Evolutionary conservation across 2,329 filamentous ascomycete species (phyloP).

Genomic region (Pyricularia sp.): DNA sequence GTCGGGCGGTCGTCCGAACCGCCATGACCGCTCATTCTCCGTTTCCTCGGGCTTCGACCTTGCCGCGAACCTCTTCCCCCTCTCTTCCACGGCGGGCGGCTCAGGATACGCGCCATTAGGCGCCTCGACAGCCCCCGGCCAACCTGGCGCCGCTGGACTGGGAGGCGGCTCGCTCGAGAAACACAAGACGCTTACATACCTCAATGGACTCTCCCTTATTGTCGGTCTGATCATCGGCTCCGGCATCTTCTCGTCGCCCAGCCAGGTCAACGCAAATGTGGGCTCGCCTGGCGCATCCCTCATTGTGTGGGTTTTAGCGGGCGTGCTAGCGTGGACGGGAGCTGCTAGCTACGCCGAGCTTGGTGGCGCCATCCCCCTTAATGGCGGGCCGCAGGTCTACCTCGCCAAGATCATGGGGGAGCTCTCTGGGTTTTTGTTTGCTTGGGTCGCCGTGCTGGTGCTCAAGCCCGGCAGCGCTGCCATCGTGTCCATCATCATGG

Average conservation of each 20-base stretch:
- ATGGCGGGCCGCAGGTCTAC: constrained; percentile 90
- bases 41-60: constrained; percentile 94
- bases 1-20: constrained; percentile 21
- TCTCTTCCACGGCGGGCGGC: constrained; percentile 68
- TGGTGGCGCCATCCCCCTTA: constrained; percentile 89
- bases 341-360: constrained; percentile 92
- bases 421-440: constrained; percentile 85
- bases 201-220: constrained; percentile 87
- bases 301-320: constrained; percentile 85
- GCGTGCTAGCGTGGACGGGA: constrained; percentile 92
- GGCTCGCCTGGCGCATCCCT: constrained; percentile 85
- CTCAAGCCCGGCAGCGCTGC: constrained; percentile 88
- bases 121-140: constrained; percentile 52
- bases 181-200: constrained; percentile 88
- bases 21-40: constrained; percentile 66
- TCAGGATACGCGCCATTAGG: constrained; percentile 79
- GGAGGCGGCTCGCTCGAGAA: constrained; percentile 82
- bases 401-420: constrained; percentile 95
- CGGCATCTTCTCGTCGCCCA: constrained; percentile 91
- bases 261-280: constrained; percentile 83
- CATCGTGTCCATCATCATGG: constrained; percentile 96
- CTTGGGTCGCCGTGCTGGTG: constrained; percentile 90
- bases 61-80: constrained; percentile 81
- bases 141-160: constrained; percentile 44
- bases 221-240: constrained; percentile 92